These are phyloP conservation scores for Beauveria sp. DNA, from an alignment of 2,329 filamentous ascomycete species.

Conservation along the genomic window DNA sequence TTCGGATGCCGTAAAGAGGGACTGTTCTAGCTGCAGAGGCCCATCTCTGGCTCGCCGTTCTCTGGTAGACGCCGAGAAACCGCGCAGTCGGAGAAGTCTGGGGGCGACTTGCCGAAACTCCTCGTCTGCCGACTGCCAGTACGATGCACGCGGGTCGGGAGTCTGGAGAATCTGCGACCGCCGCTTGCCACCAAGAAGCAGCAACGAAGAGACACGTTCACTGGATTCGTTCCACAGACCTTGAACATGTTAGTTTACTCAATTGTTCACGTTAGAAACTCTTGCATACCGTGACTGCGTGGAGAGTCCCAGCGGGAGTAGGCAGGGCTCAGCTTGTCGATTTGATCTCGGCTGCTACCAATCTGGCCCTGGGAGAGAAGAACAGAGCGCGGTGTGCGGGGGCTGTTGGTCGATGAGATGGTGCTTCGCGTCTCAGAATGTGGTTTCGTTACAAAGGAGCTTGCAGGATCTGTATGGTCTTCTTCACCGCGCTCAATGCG, in stretches of 20 bases:
- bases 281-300: neutral
- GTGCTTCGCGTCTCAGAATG: constrained; percentile 26
- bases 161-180: neutral
- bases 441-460: constrained; percentile 21
- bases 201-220: constrained; percentile 4
- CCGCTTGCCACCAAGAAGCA: constrained; percentile 1
- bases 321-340: neutral
- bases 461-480: constrained; percentile 26
- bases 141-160: constrained; percentile 3
- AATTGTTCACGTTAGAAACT: neutral
- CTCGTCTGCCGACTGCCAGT: constrained; percentile 6
- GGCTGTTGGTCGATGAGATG: constrained; percentile 18
- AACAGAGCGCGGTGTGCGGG: constrained; percentile 20
- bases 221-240: constrained; percentile 1
- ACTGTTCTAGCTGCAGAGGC: constrained; percentile 12
- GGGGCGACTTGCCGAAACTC: constrained; percentile 12
- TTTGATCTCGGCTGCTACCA: neutral
- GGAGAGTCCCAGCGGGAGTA: constrained; percentile 7
- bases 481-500: constrained; percentile 28
- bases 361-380: constrained; percentile 9
- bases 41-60: constrained; percentile 12
- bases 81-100: constrained; percentile 17
- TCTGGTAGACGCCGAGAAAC: constrained; percentile 18
- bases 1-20: constrained; percentile 23
- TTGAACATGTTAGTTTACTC: neutral